Percentiles rank a stretch among this genome's conserved stretches.
Conservation (phyloP, 306 rosid species). For the Crataegus laevigata region DNA sequence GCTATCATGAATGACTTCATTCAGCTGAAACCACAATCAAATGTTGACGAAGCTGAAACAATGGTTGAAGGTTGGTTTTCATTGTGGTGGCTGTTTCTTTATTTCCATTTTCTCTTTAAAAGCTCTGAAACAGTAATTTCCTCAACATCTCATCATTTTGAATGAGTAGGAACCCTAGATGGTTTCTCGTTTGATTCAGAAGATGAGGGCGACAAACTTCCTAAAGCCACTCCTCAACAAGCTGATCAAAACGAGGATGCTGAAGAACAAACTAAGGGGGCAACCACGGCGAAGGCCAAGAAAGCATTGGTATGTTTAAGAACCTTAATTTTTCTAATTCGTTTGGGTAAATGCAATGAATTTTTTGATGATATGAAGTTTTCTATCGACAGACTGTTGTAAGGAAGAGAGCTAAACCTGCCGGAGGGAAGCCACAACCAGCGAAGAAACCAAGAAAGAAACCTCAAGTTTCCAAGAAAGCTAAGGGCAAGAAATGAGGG, state of each 20-base stretch:
- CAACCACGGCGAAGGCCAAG: constrained; percentile 48
- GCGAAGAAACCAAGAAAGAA: constrained; percentile 64
- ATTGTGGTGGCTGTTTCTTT: constrained; percentile 12
- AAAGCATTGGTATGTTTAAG: constrained; percentile 57
- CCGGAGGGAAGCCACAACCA: constrained; percentile 63
- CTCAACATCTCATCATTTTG: constrained; percentile 16
- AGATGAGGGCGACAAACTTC: constrained; percentile 67
- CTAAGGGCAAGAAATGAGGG: constrained; percentile 60
- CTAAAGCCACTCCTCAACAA: constrained; percentile 40
- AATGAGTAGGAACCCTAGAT: constrained; percentile 77
- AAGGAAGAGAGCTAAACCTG: constrained; percentile 63
- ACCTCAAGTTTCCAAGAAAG: constrained; percentile 54
- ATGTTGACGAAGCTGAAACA: constrained; percentile 85
- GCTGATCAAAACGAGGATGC: constrained; percentile 45
- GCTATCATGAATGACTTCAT: constrained; percentile 92
- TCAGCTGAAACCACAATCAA: constrained; percentile 76
- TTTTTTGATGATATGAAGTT: constrained; percentile 5
- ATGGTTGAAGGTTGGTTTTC: constrained; percentile 80
- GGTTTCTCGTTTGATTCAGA: constrained; percentile 92
- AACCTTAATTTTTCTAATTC: not conserved
- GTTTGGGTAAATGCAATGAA: not conserved
- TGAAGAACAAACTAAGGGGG: constrained; percentile 46
- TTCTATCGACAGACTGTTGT: constrained; percentile 49
- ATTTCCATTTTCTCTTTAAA: not conserved
- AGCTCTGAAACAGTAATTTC: not conserved